These are phyloP conservation scores for Cucurbitaria berberidis DNA, from an alignment of 2,329 filamentous ascomycete species.

Conservation along the genomic window DNA sequence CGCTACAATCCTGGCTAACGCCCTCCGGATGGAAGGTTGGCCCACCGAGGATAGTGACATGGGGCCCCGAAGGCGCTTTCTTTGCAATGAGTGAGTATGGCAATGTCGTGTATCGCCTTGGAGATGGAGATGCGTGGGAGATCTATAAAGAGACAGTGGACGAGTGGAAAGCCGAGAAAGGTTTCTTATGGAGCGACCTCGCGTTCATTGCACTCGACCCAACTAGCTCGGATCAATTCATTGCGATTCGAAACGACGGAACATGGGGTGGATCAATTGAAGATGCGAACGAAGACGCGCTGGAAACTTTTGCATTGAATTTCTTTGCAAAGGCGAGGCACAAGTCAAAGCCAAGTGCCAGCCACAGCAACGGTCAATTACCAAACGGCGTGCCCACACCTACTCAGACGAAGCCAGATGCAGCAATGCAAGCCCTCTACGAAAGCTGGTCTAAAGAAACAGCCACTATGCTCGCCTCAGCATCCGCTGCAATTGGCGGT, in stretches of 20 bases:
- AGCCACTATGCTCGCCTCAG: conserved; percentile 33
- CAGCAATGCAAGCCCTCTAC: conserved; percentile 34
- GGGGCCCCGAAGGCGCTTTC: conserved; percentile 41
- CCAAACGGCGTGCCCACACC: conserved; percentile 1
- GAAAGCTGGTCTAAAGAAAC: conserved; percentile 40
- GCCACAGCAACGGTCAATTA: conserved; percentile 2
- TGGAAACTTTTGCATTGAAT: conserved; percentile 39
- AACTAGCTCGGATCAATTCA: conserved; percentile 40
- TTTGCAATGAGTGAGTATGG: conserved; percentile 48
- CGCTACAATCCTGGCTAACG: conserved; percentile 46
- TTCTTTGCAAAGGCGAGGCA: conserved; percentile 33
- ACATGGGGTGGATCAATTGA: conserved; percentile 47
- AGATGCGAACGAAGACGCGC: conserved; percentile 41
- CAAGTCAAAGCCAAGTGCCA: conserved; percentile 22
- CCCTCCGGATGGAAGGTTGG: conserved; percentile 46
- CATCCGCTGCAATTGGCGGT: conserved; percentile 29
- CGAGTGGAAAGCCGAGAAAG: conserved; percentile 41
- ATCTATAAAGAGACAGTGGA: conserved; percentile 45
- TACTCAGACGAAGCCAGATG: conserved; percentile 17
- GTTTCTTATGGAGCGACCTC: conserved; percentile 40
- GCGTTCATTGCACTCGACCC: conserved; percentile 42
- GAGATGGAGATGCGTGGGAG: conserved; percentile 31
- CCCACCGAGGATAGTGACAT: conserved; percentile 40
- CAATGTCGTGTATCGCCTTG: conserved; percentile 36
- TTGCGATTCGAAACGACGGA: conserved; percentile 42